Evolutionary conservation across 202 grass and related monocot species (phyloP), one percentile per base, ranked within the genome.

Genomic region (Elaeis oleifera): DNA sequence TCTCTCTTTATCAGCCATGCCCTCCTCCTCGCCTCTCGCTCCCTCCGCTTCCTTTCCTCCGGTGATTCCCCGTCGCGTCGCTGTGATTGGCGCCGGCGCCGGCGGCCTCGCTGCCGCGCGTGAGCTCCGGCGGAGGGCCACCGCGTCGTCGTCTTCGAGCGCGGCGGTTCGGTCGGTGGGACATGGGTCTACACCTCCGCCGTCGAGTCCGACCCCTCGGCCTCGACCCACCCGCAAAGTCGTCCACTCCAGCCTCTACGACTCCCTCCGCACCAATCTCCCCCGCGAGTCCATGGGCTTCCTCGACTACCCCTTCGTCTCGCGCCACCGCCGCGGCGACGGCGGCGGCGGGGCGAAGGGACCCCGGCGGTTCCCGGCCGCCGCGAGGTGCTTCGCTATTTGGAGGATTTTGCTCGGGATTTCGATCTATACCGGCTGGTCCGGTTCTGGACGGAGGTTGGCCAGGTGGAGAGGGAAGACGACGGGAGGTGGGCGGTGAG

Each of bases 51-150:
- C 51, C 69, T 4, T 81, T 58, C 25, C 56, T 58, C 24, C 60
- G 67, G 7, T 63, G 53, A 1, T 26, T 4, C 0, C 18, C 49
- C 84, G 85, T 71, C 59, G 65, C 23, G 59, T 96, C 71, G 87
- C 92, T 27, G 88, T 97, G 58, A 64, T 97, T 51, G 88, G 88
- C 31, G 92, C 77, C 0, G 92, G 88, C 5, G 82, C 88, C 1
- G 71, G 84, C 23, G 82, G 84, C 1, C 79, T 96, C 4, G 91
- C 53, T 36, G 77, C 81, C 0, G 84, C 84, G 16, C 84, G 79
- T 7, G 91, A 96, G 79, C 79, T 96, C 18, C 76, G 79, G 3
- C 84, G 84, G 84, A 96, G 82, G 92, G 92, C 16, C 91, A 88
- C 39, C 21, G 74, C 17, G 84, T 86, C 56, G 84, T 91, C 65